These are phyloP conservation scores for Coelastrella sp. DNA, from an alignment of 139 green algal genomes.

Conservation along the genomic window DNA sequence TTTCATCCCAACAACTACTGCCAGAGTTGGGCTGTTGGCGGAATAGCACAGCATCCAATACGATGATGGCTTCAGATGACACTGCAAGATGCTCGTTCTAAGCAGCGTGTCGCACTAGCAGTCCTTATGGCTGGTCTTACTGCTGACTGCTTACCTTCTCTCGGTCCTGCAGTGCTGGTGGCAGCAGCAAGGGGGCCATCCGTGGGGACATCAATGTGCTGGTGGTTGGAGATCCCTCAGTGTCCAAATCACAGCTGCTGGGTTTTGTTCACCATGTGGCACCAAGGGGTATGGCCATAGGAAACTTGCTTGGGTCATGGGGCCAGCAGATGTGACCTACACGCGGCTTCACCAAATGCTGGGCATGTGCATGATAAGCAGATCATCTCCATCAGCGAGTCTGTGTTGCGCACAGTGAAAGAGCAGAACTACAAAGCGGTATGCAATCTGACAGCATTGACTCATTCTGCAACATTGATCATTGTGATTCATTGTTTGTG, in stretches of 20 bases:
- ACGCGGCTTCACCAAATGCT: not conserved
- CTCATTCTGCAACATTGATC: too few relatives aligned
- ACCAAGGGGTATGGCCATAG: slow-evolving; percentile 75
- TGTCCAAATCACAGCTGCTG: slow-evolving; percentile 94
- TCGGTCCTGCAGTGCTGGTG: slow-evolving; percentile 32
- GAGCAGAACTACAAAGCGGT: too few relatives aligned
- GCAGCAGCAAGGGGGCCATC: slow-evolving; percentile 54
- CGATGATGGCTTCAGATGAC: too few relatives aligned
- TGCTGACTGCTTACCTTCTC: not conserved
- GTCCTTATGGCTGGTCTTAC: not conserved
- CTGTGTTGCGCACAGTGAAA: too few relatives aligned
- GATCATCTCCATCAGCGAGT: too few relatives aligned
- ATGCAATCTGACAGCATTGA: too few relatives aligned
- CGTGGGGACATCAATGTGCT: slow-evolving; percentile 96
- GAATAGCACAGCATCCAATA: not conserved
- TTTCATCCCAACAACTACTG: too few relatives aligned
- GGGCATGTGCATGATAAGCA: not conserved
- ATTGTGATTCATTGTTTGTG: too few relatives aligned
- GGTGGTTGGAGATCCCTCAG: slow-evolving; percentile 94
- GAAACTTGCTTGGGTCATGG: not conserved
- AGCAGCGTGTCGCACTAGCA: too few relatives aligned
- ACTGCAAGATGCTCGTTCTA: too few relatives aligned
- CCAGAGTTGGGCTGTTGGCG: too few relatives aligned
- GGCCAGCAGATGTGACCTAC: not conserved
- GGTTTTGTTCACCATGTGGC: slow-evolving; percentile 94